Conservation (phyloP, 192 early-diverging fungal species). For the Backusella morwellensis region DNA sequence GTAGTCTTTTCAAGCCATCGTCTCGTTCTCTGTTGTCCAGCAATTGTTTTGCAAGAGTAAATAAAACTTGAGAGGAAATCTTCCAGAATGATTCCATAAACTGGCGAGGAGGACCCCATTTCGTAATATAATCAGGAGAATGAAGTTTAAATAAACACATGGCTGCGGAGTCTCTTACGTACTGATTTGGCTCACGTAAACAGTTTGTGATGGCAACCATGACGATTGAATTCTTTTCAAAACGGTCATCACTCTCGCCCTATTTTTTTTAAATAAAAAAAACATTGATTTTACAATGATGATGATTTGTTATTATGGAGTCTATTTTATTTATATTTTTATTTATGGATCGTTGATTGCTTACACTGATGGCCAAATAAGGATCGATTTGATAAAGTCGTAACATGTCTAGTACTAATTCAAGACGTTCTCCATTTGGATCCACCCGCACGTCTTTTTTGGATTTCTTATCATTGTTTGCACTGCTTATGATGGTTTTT, state of each 20-base stretch:
- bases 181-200: constrained; percentile 65
- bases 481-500: constrained; percentile 33
- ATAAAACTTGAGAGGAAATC: constrained; percentile 58
- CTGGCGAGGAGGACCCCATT: constrained; percentile 78
- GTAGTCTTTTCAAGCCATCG: constrained; percentile 61
- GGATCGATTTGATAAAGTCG: constrained; percentile 77
- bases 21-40: constrained; percentile 69
- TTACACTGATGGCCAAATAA: constrained; percentile 66
- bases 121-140: constrained; percentile 61
- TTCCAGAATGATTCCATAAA: constrained; percentile 82
- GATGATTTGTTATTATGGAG: background rate
- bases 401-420: constrained; percentile 77
- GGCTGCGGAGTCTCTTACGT: constrained; percentile 71
- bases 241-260: constrained; percentile 61
- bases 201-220: constrained; percentile 75
- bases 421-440: constrained; percentile 68
- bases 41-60: constrained; percentile 71
- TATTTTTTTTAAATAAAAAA: constrained; percentile 25
- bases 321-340: background rate
- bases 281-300: background rate
- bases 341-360: constrained; percentile 13
- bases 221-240: constrained; percentile 72
- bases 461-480: constrained; percentile 43
- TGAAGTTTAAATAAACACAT: constrained; percentile 75
- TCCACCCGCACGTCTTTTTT: constrained; percentile 43